Conservation (phyloP, 345 rosid species). For the Bruguiera gymnorhiza region DNA sequence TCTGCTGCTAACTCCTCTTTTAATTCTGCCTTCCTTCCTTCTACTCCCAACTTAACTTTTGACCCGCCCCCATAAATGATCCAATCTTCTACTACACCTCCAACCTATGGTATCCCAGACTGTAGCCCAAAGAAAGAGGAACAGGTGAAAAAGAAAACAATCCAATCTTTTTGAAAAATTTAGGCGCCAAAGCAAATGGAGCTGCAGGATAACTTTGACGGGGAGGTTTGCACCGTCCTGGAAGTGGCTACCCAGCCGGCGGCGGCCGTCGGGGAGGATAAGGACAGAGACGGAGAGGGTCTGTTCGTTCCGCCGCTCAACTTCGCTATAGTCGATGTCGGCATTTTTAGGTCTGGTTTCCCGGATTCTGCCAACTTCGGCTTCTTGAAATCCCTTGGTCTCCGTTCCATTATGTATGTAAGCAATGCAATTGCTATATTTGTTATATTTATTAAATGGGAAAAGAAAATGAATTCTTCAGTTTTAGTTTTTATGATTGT, state of each 20-base stretch:
- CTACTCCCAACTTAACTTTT: not conserved
- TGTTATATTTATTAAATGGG: too few relatives aligned
- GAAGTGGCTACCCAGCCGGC: not conserved
- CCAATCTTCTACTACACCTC: too few relatives aligned
- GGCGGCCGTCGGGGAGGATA: conserved; percentile 1
- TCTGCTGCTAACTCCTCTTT: too few relatives aligned
- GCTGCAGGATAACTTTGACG: not conserved
- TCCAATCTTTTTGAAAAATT: not conserved
- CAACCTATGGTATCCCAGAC: too few relatives aligned
- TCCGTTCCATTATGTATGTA: conserved; percentile 65
- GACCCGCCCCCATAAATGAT: too few relatives aligned
- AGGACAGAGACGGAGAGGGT: conserved; percentile 35
- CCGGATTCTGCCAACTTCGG: conserved; percentile 65
- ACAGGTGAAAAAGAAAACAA: too few relatives aligned
- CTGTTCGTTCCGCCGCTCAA: conserved; percentile 66
- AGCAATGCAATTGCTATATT: not conserved
- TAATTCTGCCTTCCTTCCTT: too few relatives aligned
- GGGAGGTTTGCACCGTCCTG: not conserved
- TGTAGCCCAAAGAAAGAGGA: too few relatives aligned
- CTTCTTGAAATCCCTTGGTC: conserved; percentile 57
- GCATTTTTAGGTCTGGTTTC: conserved; percentile 70
- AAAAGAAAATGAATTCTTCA: not conserved
- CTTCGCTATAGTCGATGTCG: conserved; percentile 65
- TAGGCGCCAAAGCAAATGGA: conserved; percentile 15
- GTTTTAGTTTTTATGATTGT: not conserved